Conservation (phyloP, 441 rosid species). For the Metrosideros polymorpha region DNA sequence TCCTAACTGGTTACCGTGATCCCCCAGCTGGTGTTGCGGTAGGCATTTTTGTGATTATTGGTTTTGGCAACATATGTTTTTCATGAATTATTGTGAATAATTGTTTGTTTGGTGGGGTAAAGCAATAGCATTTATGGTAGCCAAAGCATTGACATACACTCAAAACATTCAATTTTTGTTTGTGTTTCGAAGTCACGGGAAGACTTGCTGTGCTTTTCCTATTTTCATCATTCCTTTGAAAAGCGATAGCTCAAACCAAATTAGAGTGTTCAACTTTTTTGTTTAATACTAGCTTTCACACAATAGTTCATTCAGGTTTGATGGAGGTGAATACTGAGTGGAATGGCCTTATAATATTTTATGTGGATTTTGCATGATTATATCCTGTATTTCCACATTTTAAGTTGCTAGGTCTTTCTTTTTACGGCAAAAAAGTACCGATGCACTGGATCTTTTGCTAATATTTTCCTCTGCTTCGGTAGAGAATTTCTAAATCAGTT, state of each 20-base stretch:
- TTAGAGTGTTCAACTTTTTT: neutral
- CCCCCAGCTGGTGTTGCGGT: conserved; percentile 99
- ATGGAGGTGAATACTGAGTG: neutral
- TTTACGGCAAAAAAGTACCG: neutral
- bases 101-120: neutral
- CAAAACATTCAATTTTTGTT: neutral
- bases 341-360: neutral
- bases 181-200: neutral
- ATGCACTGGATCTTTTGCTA: neutral
- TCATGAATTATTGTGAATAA: neutral
- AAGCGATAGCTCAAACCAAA: neutral
- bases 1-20: conserved; percentile 93
- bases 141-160: neutral
- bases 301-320: neutral
- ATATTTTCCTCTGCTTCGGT: neutral
- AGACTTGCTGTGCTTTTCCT: neutral
- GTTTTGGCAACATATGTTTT: neutral
- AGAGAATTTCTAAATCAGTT: neutral
- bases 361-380: neutral
- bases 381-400: neutral
- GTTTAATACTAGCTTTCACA: neutral
- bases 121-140: neutral
- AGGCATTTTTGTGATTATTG: neutral
- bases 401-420: neutral
- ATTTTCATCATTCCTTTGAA: neutral